phyloP scores from a whole-genome alignment of 2,329 filamentous ascomycete genomes.

The Cordyceps cateniannulata region DNA sequence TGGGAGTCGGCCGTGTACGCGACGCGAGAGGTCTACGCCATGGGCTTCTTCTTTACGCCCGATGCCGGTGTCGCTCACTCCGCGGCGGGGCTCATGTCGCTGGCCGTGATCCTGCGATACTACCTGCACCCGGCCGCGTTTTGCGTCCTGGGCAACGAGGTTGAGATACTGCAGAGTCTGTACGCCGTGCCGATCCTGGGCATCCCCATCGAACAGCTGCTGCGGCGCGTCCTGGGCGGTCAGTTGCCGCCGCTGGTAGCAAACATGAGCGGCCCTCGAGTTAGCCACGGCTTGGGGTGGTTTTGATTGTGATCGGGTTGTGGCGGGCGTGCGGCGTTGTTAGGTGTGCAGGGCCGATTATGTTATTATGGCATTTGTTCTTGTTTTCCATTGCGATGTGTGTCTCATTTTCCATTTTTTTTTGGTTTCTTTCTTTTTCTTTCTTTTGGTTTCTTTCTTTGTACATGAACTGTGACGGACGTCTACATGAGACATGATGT shows the following conservation, averaged over 20 bases:
- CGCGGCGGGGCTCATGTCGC: conserved; percentile 8
- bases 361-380: neutral
- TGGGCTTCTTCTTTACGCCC: conserved; percentile 7
- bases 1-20: conserved; percentile 11
- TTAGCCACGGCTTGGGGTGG: conserved; percentile 6
- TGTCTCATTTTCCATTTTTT: neutral
- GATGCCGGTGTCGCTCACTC: conserved; percentile 8
- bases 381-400: neutral
- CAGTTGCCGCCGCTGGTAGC: neutral
- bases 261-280: neutral
- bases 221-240: neutral
- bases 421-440: neutral
- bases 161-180: conserved; percentile 1
- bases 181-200: neutral
- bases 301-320: neutral
- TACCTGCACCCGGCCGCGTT: conserved; percentile 7
- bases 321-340: neutral
- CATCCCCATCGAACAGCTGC: conserved; percentile 5
- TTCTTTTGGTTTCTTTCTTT: neutral
- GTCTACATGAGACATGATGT: neutral
- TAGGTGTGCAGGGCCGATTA: neutral
- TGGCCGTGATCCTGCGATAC: conserved; percentile 7
- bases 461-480: neutral
- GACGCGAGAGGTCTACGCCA: conserved; percentile 2
- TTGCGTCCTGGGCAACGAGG: conserved; percentile 5